Percentiles rank a stretch among this genome's conserved stretches.
phyloP scores from a whole-genome alignment of 1,284 basidiomycete species.

The Melampsora americana region DNA sequence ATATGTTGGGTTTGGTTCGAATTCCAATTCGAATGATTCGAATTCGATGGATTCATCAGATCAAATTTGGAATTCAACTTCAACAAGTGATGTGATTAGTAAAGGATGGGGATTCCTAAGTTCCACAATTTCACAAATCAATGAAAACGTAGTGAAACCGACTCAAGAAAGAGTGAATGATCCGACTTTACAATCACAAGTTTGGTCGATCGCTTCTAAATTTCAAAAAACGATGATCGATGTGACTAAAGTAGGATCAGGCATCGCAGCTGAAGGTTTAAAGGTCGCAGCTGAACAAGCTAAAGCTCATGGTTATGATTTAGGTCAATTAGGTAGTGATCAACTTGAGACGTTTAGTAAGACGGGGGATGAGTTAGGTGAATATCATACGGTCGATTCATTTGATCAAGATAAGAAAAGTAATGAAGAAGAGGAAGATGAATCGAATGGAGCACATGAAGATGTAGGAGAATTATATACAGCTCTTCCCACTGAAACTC shows the following conservation, averaged over 20 bases:
- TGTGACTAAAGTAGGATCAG: conserved; percentile 31
- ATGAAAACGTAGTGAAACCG: conserved; percentile 34
- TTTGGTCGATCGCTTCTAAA: conserved; percentile 28
- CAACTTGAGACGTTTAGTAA: conserved; percentile 26
- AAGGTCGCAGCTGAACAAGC: conserved; percentile 39
- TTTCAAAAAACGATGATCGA: conserved; percentile 31
- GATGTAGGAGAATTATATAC: conserved; percentile 13
- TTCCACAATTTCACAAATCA: conserved; percentile 24
- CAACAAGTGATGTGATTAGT: background rate
- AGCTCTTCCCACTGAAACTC: background rate
- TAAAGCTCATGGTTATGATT: conserved; percentile 35
- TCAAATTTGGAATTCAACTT: background rate
- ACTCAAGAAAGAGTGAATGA: conserved; percentile 22
- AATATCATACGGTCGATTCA: conserved; percentile 25
- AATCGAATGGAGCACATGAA: background rate
- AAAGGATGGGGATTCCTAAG: conserved; percentile 41
- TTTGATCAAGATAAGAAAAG: conserved; percentile 8
- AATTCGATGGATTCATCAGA: background rate
- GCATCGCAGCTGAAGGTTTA: conserved; percentile 36
- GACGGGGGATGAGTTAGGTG: background rate
- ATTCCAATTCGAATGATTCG: conserved; percentile 50
- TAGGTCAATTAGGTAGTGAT: conserved; percentile 25
- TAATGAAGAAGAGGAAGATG: conserved; percentile 38
- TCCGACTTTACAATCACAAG: conserved; percentile 35
- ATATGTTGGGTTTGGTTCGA: conserved; percentile 77